These are phyloP conservation scores for Lyophyllum atratum DNA, from an alignment of 768 basidiomycete species.

Conservation along the genomic window DNA sequence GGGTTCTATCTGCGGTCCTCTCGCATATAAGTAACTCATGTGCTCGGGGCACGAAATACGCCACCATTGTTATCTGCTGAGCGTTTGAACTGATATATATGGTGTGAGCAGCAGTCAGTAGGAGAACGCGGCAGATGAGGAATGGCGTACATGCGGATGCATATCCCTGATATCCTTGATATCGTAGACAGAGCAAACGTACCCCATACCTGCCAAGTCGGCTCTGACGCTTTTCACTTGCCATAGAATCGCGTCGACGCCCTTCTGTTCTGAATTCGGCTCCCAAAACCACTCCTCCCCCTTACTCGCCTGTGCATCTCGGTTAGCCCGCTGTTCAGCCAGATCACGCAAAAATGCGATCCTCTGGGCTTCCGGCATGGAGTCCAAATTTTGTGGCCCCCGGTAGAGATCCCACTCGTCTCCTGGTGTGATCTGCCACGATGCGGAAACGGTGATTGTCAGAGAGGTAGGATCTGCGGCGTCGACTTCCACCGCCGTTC, in stretches of 20 bases:
- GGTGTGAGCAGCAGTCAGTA: background rate
- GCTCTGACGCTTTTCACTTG: constrained; percentile 2
- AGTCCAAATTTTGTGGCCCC: background rate
- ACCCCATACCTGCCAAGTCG: background rate
- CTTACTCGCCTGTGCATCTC: background rate
- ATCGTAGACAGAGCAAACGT: background rate
- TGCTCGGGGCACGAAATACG: background rate
- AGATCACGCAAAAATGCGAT: background rate
- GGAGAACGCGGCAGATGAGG: background rate
- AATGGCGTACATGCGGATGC: background rate
- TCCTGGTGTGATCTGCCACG: constrained; percentile 1
- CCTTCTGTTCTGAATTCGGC: background rate
- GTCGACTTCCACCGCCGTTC: background rate
- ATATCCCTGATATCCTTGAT: constrained; percentile 2
- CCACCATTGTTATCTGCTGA: background rate
- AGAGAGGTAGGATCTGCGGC: background rate
- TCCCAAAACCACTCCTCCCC: constrained; percentile 5
- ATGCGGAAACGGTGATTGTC: background rate
- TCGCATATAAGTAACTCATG: background rate
- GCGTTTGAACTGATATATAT: background rate
- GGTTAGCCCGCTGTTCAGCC: background rate
- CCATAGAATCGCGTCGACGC: background rate
- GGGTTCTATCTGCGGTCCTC: background rate
- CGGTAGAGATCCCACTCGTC: constrained; percentile 3
- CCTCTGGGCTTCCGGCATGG: constrained; percentile 2